Evolutionary conservation across 1,284 basidiomycete species (phyloP).

Genomic region (Cerioporus squamosus): DNA sequence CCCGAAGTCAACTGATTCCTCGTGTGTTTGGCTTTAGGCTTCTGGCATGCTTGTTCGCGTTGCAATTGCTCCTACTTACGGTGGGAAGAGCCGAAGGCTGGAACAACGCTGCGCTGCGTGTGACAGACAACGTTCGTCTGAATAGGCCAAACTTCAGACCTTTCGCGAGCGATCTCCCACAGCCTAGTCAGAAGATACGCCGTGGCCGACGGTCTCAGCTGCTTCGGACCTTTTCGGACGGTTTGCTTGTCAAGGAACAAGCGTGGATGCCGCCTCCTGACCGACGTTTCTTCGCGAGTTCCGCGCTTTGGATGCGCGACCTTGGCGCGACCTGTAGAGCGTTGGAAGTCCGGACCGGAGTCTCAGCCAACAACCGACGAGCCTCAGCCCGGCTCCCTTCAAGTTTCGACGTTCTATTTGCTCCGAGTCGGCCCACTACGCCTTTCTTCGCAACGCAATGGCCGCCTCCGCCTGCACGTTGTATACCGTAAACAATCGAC

Average conservation of each 20-base stretch:
- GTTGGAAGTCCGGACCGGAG: background rate
- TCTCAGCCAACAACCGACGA: background rate
- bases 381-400: no score
- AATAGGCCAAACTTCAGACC: background rate
- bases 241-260: background rate
- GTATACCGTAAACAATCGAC: no score
- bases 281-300: background rate
- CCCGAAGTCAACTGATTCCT: slow-evolving; percentile 21
- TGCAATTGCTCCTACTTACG: no score
- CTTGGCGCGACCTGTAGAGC: background rate
- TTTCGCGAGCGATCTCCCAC: slow-evolving; percentile 1
- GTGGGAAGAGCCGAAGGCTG: background rate
- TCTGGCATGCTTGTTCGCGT: slow-evolving; percentile 10
- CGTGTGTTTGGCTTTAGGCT: slow-evolving; percentile 24
- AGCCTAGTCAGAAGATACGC: slow-evolving; percentile 13
- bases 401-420: no score
- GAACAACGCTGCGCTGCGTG: background rate
- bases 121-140: slow-evolving; percentile 18
- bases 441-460: no score
- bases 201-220: background rate
- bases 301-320: no score
- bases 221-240: background rate
- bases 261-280: background rate
- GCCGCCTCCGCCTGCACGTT: no score
- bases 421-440: no score